Conservation (phyloP, 441 rosid species). For the Raphanus hybrid region DNA sequence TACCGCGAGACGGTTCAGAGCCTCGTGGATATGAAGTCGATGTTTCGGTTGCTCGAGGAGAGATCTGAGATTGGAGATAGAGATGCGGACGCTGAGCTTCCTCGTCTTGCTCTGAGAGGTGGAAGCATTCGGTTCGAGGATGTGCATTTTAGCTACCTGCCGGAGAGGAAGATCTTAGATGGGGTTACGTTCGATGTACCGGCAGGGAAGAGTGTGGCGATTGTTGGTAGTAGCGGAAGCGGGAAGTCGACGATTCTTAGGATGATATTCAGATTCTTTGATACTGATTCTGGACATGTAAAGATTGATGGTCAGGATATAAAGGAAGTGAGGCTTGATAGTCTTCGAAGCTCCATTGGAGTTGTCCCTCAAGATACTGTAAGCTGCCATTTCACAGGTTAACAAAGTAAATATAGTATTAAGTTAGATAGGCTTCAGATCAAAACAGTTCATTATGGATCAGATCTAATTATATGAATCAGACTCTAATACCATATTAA, state of each 20-base stretch:
- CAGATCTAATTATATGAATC: not conserved
- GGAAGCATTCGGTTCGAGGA: constrained; percentile 82
- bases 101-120: constrained; percentile 66
- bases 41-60: constrained; percentile 95
- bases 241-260: constrained; percentile 97
- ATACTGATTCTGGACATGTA: constrained; percentile 78
- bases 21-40: constrained; percentile 88
- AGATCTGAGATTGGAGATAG: constrained; percentile 70
- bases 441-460: not conserved
- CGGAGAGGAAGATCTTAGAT: constrained; percentile 85
- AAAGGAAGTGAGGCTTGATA: constrained; percentile 65
- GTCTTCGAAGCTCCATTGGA: constrained; percentile 78
- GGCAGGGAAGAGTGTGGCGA: constrained; percentile 94
- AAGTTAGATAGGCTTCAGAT: not conserved
- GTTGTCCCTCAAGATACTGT: constrained; percentile 99
- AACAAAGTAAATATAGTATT: not conserved
- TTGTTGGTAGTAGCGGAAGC: constrained; percentile 96
- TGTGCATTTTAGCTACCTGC: constrained; percentile 80
- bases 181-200: constrained; percentile 87
- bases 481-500: not conserved
- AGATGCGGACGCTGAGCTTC: constrained; percentile 54
- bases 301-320: constrained; percentile 87
- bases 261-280: constrained; percentile 88
- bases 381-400: constrained; percentile 39
- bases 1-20: constrained; percentile 95